Evolutionary conservation across 176 grass and related monocot species (phyloP).

Genomic region (Dactylis glomerata): DNA sequence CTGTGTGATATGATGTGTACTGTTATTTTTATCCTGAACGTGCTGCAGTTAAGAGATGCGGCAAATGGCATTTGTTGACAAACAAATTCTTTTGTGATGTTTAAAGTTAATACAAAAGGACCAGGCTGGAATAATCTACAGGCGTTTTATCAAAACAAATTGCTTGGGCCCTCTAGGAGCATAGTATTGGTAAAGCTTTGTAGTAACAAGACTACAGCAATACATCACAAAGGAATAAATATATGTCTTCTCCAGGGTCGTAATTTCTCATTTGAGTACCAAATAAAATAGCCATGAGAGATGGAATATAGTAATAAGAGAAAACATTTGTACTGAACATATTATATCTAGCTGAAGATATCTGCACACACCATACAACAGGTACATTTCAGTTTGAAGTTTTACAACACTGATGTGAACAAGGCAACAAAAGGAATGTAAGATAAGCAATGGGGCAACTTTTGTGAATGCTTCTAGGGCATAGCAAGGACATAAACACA

Average conservation of each 20-base stretch:
- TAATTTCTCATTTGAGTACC: neutral
- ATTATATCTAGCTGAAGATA: slow-evolving; percentile 27
- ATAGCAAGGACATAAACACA: slow-evolving; percentile 7
- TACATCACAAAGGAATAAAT: neutral
- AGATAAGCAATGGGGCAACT: neutral
- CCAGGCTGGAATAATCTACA: neutral
- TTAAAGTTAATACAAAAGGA: neutral
- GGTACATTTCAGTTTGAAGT: slow-evolving; percentile 28
- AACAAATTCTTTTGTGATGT: neutral
- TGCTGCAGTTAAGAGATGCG: neutral
- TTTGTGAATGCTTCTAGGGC: neutral
- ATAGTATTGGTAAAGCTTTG: neutral
- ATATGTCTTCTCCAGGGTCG: neutral
- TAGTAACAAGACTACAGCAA: neutral
- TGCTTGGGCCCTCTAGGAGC: neutral
- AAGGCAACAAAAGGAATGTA: neutral
- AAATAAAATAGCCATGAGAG: neutral
- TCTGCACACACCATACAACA: neutral
- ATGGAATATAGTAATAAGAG: neutral
- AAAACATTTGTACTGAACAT: neutral
- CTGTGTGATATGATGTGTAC: neutral
- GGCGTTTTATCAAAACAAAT: neutral
- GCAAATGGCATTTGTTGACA: neutral
- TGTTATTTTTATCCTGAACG: neutral
- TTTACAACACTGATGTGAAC: slow-evolving; percentile 15